These are phyloP conservation scores for Hyphopichia pseudoburtonii DNA, from an alignment of 1,139 yeast genomes.

Conservation along the genomic window DNA sequence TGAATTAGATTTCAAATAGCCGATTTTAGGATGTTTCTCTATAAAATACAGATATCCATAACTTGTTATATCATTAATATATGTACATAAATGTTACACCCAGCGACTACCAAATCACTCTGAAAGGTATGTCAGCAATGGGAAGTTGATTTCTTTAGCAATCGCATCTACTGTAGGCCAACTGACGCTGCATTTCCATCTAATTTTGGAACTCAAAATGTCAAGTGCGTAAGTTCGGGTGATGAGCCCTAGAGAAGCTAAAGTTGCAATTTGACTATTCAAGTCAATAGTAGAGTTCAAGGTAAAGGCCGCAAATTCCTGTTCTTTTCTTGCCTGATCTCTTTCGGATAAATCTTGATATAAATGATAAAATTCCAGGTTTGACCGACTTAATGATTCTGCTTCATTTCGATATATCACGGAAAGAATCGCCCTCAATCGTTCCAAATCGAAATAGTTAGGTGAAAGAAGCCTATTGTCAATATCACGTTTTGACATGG, in stretches of 20 bases:
- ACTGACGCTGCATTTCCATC: constrained; percentile 63
- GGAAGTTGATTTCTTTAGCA: constrained; percentile 55
- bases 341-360: constrained; percentile 33
- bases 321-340: constrained; percentile 28
- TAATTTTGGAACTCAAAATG: constrained; percentile 57
- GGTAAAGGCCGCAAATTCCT: constrained; percentile 32
- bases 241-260: constrained; percentile 55
- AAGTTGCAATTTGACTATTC: constrained; percentile 59
- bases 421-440: constrained; percentile 64
- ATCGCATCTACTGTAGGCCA: constrained; percentile 52
- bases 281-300: constrained; percentile 47
- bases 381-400: constrained; percentile 25
- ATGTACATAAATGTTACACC: no score
- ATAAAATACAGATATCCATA: not conserved
- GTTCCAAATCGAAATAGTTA: constrained; percentile 63
- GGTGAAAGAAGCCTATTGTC: constrained; percentile 59
- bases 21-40: not conserved
- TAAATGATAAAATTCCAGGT: constrained; percentile 23
- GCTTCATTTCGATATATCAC: constrained; percentile 52
- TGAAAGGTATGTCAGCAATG: constrained; percentile 49
- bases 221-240: constrained; percentile 52
- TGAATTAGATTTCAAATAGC: constrained; percentile 18
- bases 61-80: no score
- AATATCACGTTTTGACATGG: constrained; percentile 46
- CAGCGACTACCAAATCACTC: constrained; percentile 15